These are phyloP conservation scores for Ceratobasidium sp. DNA, from an alignment of 1,284 basidiomycete species.

Conservation along the genomic window DNA sequence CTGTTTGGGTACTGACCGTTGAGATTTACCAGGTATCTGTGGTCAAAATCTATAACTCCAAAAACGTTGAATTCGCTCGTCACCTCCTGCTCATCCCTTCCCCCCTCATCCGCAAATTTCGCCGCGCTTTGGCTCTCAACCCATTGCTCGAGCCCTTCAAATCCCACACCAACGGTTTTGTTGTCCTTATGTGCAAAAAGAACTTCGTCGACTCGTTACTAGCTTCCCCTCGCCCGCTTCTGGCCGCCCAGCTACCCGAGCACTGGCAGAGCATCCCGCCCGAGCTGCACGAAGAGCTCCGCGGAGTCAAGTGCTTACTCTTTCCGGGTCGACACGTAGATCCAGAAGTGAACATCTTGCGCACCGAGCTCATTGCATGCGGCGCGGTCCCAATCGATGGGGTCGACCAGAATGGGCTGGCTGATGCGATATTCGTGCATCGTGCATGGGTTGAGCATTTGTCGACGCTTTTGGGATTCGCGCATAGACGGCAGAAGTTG, in stretches of 20 bases:
- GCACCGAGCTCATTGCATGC: constrained; percentile 5
- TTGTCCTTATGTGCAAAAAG: constrained; percentile 12
- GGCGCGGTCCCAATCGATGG: constrained; percentile 4
- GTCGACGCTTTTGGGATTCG: constrained; percentile 3
- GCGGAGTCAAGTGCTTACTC: constrained; percentile 14
- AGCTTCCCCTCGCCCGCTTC: constrained; percentile 19
- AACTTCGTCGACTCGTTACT: neutral
- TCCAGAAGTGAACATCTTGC: constrained; percentile 11
- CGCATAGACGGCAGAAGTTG: constrained; percentile 1
- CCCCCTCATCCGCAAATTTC: constrained; percentile 23
- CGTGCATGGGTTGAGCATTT: constrained; percentile 8
- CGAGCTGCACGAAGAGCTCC: neutral
- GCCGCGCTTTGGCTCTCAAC: neutral
- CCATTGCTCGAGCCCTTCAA: constrained; percentile 17
- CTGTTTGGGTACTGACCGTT: neutral
- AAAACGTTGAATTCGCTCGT: constrained; percentile 5
- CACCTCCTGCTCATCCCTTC: constrained; percentile 22
- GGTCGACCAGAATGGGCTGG: neutral
- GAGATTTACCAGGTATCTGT: constrained; percentile 8
- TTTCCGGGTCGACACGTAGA: constrained; percentile 12
- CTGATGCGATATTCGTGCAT: constrained; percentile 29
- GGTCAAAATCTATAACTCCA: constrained; percentile 6
- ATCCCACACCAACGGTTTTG: constrained; percentile 2
- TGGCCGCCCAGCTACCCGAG: constrained; percentile 9
- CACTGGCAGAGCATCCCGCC: constrained; percentile 36